Conservation (phyloP, 768 basidiomycete species). For the Mrakia blollopis region DNA sequence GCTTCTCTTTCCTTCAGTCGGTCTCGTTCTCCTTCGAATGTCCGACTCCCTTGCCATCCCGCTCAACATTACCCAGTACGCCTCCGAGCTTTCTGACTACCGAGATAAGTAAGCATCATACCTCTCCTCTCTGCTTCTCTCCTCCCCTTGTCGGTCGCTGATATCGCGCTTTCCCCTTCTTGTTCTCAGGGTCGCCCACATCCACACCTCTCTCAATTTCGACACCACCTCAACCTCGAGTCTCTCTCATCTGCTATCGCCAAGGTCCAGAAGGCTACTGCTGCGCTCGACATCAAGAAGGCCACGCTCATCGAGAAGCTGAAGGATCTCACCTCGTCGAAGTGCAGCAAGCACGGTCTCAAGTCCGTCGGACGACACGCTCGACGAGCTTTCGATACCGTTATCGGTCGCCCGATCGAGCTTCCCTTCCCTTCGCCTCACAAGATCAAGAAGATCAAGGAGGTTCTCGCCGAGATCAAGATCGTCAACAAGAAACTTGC, state of each 20-base stretch:
- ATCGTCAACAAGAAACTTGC: conserved; percentile 42
- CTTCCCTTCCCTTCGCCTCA: conserved; percentile 25
- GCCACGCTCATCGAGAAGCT: conserved; percentile 36
- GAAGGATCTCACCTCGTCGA: conserved; percentile 31
- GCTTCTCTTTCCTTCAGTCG: neutral
- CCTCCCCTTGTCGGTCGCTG: neutral
- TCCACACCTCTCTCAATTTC: conserved; percentile 41
- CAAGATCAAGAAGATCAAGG: conserved; percentile 41
- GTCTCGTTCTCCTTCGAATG: conserved; percentile 48
- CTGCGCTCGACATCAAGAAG: conserved; percentile 41
- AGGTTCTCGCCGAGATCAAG: conserved; percentile 40
- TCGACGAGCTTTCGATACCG: neutral
- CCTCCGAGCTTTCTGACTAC: conserved; percentile 55
- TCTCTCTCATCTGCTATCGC: conserved; percentile 41
- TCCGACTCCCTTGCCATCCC: conserved; percentile 57
- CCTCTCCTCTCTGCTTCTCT: no score
- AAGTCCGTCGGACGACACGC: neutral
- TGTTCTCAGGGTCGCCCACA: conserved; percentile 52
- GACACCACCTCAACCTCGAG: conserved; percentile 37
- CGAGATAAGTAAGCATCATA: conserved; percentile 50
- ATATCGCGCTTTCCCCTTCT: neutral
- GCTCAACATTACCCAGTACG: conserved; percentile 65
- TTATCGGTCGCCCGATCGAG: neutral
- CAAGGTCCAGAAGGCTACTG: conserved; percentile 41
- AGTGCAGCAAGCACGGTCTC: neutral